Evolutionary conservation across 257 asterid species (phyloP).

Genomic region (Phtheirospermum japonicum): DNA sequence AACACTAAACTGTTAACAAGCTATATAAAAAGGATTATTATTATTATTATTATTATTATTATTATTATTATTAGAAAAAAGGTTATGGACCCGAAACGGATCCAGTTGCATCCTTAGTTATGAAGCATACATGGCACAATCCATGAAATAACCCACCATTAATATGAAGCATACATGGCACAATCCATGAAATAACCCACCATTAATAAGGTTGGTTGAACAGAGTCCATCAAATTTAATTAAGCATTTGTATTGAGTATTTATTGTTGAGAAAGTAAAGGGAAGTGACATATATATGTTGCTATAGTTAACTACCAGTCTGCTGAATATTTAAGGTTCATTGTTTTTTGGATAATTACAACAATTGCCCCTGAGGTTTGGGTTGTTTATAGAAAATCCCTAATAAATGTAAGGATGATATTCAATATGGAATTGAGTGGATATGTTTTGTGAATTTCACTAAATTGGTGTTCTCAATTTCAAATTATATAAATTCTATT

Average conservation of each 20-base stretch:
- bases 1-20: no score
- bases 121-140: slow-evolving; percentile 26
- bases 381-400: no score
- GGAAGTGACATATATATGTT: not conserved
- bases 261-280: slow-evolving; percentile 18
- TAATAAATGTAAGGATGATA: no score
- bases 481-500: no score
- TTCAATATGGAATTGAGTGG: no score
- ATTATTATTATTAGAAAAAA: no score
- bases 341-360: not conserved
- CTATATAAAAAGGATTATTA: no score
- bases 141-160: slow-evolving; percentile 16
- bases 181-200: slow-evolving; percentile 19
- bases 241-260: not conserved
- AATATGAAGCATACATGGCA: slow-evolving; percentile 25
- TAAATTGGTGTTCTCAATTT: no score
- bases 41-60: no score
- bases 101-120: not conserved
- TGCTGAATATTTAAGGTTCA: slow-evolving; percentile 8
- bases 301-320: slow-evolving; percentile 23
- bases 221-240: slow-evolving; percentile 21
- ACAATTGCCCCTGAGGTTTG: no score
- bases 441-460: no score
- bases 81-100: not conserved
- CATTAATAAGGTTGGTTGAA: slow-evolving; percentile 33